Evolutionary conservation across 805 yeast genomes (phyloP), one percentile per base, ranked within the genome.

Genomic region (Wickerhamiella occidentalis): DNA sequence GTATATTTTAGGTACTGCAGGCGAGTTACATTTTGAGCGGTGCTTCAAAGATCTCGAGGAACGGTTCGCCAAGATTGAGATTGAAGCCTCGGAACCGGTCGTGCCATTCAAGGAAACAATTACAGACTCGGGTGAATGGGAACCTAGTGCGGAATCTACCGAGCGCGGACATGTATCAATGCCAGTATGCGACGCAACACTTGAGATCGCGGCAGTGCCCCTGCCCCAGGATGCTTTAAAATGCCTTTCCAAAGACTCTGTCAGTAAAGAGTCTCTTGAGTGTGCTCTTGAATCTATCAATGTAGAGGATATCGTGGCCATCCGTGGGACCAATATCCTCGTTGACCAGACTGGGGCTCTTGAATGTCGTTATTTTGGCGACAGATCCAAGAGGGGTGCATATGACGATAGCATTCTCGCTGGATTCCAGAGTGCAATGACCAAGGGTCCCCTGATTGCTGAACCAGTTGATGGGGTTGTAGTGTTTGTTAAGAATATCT

Each of bases 71-170:
- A 87, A 88, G 11, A 77, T 87, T 56, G 96, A 86, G 46, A 79
- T 92, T 9, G 77, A 82, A 3, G 77, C 80, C 28, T 90, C 95
- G 23, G 84, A 85, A 58, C 97, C 98, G 0, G 90, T 84, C 19
- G 94, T 92, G 55, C 97, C 98, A 9, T 92, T 82, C 62, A 70
- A 95, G 54, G 99, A 92, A 63, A 85, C 96, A 0, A 78, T 85
- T 44, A 65, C 76, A 13, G 65, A 66, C 3, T 67, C 69, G 4
- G 64, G 74, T 9, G 80, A 75, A 67, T 79, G 72, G 54, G 49
- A 30, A 8, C 46, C 56, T 4, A 53, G 52, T 8, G 61, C 26
- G 55, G 13, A 51, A 49, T 49, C 51, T 9, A 33, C 43, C 11
- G 52, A 51, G 19, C 42, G 61, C 1, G 64, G 64, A 2, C 19